phyloP scores from a whole-genome alignment of 805 yeast genomes.

The Ogataea saltuana region DNA sequence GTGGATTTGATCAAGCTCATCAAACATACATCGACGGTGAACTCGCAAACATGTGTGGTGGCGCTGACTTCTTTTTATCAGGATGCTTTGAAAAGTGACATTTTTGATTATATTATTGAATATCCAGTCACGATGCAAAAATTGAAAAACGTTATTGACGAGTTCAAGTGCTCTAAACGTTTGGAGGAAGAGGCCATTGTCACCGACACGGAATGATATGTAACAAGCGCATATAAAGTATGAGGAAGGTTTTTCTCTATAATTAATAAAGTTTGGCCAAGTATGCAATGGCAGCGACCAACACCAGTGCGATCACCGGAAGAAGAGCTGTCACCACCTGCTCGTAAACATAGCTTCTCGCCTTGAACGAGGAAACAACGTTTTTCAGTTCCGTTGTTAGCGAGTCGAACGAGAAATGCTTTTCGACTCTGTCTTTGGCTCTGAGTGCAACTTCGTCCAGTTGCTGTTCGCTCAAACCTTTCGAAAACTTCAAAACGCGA shows the following conservation, averaged over 20 bases:
- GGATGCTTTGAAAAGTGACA: slow-evolving; percentile 57
- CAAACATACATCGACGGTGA: slow-evolving; percentile 73
- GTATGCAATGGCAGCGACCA: neutral
- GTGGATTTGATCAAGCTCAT: slow-evolving; percentile 77
- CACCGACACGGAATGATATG: slow-evolving; percentile 33
- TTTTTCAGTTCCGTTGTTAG: slow-evolving; percentile 36
- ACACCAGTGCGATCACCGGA: slow-evolving; percentile 3
- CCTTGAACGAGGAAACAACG: slow-evolving; percentile 19
- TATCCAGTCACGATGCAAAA: slow-evolving; percentile 56
- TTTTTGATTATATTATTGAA: slow-evolving; percentile 70
- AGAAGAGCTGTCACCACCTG: neutral
- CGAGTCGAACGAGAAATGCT: slow-evolving; percentile 46
- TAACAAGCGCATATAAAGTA: neutral
- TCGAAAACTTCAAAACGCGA: slow-evolving; percentile 44
- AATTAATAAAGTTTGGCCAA: no score
- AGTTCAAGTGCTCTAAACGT: slow-evolving; percentile 22
- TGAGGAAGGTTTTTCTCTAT: neutral
- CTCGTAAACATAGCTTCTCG: slow-evolving; percentile 12
- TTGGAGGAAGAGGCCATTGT: slow-evolving; percentile 36
- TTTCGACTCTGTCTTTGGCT: slow-evolving; percentile 39
- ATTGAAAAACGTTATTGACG: slow-evolving; percentile 33
- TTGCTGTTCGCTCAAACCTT: slow-evolving; percentile 21
- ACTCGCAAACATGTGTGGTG: slow-evolving; percentile 73
- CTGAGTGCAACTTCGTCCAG: slow-evolving; percentile 10
- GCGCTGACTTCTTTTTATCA: slow-evolving; percentile 71